Base-by-base conservation (phyloP, 208 protist genomes). In the Balamuthia mandrillaris region DNA sequence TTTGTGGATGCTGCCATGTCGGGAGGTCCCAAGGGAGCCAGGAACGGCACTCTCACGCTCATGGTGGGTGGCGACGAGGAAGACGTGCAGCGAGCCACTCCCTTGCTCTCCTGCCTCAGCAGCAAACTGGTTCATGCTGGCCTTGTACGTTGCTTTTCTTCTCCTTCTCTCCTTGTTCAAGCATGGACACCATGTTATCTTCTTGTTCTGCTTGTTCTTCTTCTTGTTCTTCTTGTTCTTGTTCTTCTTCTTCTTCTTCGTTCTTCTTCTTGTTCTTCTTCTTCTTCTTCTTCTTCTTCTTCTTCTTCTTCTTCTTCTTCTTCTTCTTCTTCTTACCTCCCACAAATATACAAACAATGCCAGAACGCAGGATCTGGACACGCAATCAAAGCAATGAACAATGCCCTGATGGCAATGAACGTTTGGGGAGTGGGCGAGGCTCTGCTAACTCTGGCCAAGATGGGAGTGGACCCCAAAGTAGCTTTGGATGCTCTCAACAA, bases 381-480 rank as follows among this genome's bases (percentile, higher is more conserved):
- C 31, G 74, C 74, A 5, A 65, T 82, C 51, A 82, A 82, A 52
- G 74, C 74, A 9, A 52, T 52, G 21, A 82, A 82, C 31, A 82
- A 82, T 21, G 37, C 58, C n/a, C 74, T 82, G 16, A 31, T 44
- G 74, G 74, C 74, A 9, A 65, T 52, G 31, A 42, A 12, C 18
- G 63, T 82, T 4, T 63, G 44, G 74, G 63, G 52, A 10, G 49
- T 35, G 16, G 74, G 74, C 35, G 74, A 82, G 54, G 63, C 63
- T 45, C 51, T 82, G 18, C 35, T 42, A 2, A 7, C 49, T n/a
- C 24, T 82, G 74, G 45, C 74, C 37, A 82, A 82, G 74, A 45
- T 82, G 16, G 74, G 74, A 16, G 74, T 82, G 9, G 51, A 82
- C 74, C 74, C 74, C 10, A 33, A 1, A 0, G 74, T 82, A 2